Percentiles rank a stretch among this genome's conserved stretches.
These are phyloP conservation scores for Silene uniflora DNA, from an alignment of 148 eudicot species.

Conservation along the genomic window DNA sequence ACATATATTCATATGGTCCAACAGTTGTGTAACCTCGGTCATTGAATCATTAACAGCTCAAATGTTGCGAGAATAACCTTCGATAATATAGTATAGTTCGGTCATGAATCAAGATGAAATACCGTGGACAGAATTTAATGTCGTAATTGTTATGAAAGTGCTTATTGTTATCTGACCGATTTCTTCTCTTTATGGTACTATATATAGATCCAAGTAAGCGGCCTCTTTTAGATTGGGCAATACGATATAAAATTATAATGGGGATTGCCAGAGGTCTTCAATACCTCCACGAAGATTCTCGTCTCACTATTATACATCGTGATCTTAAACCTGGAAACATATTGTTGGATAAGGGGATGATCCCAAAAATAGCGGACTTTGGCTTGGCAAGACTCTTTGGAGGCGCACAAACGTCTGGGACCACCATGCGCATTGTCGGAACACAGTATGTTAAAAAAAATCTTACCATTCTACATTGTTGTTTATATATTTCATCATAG, in stretches of 20 bases:
- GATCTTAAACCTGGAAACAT: conserved; percentile 21
- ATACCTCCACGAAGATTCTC: conserved; percentile 23
- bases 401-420: conserved; percentile 41
- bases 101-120: no score
- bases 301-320: conserved; percentile 6
- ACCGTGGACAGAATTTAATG: no score
- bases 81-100: no score
- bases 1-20: no score
- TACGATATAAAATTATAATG: conserved; percentile 16
- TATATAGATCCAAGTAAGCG: not conserved
- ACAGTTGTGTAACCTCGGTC: no score
- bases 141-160: no score
- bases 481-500: no score
- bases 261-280: conserved; percentile 23
- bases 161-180: no score
- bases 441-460: conserved; percentile 9
- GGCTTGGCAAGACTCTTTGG: conserved; percentile 44
- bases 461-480: no score
- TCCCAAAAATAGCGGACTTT: conserved; percentile 65
- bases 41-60: no score
- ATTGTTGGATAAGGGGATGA: conserved; percentile 12
- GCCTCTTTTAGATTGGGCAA: not conserved
- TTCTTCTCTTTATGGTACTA: not conserved
- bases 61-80: no score
- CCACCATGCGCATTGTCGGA: conserved; percentile 40